These are phyloP conservation scores for Penicillium pulvis DNA, from an alignment of 495 filamentous ascomycete genomes.

Conservation along the genomic window DNA sequence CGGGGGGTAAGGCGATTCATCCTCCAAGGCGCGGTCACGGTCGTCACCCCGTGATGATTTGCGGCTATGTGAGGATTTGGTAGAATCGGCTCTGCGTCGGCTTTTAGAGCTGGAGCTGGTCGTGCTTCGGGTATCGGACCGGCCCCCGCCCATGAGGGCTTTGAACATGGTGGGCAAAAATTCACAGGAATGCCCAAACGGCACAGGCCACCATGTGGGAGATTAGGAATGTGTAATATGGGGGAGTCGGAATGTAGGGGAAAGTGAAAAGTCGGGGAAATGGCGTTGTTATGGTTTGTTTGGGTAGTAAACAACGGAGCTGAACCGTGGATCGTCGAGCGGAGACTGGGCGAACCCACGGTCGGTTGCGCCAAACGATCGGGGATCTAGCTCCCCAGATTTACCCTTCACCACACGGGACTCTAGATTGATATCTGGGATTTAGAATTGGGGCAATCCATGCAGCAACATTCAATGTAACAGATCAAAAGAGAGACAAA, in stretches of 20 bases:
- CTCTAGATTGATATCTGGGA: not conserved
- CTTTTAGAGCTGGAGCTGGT: constrained; percentile 36
- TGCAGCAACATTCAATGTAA: constrained; percentile 10
- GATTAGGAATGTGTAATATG: constrained; percentile 24
- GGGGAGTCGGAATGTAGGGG: constrained; percentile 4
- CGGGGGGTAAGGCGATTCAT: constrained; percentile 38
- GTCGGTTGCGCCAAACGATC: constrained; percentile 39
- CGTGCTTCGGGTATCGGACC: constrained; percentile 40
- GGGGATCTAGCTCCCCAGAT: not conserved
- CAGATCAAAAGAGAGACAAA: constrained; percentile 5
- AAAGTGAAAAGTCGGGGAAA: constrained; percentile 12
- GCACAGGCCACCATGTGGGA: constrained; percentile 38
- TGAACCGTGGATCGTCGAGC: constrained; percentile 46
- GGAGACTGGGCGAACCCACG: constrained; percentile 17
- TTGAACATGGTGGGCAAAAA: constrained; percentile 49
- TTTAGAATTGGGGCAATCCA: not conserved
- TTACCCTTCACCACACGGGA: not conserved
- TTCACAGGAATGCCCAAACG: constrained; percentile 24
- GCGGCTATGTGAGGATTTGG: constrained; percentile 44
- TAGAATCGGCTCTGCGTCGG: constrained; percentile 37
- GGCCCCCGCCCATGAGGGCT: constrained; percentile 48
- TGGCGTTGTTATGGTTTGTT: constrained; percentile 34
- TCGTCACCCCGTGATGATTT: constrained; percentile 58
- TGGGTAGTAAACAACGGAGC: constrained; percentile 39
- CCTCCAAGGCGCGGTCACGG: constrained; percentile 52